Base-by-base conservation (phyloP, 2,329 filamentous ascomycete species). In the Clarireedia paspali region DNA sequence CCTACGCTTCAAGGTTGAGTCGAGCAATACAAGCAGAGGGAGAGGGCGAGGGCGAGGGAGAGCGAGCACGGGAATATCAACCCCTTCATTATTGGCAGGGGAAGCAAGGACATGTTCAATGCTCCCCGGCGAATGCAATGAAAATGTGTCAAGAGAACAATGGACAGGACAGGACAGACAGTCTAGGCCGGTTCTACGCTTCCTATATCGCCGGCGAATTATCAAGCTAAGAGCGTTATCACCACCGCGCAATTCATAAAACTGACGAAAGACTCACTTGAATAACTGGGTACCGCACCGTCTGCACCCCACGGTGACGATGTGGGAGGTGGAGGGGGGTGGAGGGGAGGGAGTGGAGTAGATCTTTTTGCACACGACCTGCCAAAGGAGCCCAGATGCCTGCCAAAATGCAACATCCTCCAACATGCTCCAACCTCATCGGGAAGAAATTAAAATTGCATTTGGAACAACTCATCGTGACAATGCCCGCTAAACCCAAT, bases 391-490 rank as follows among this genome's bases (percentile, higher is more conserved):
- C 30, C 30, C 30, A 34, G 30, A 34, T 9, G 27, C 27, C 27
- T 30, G 27, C 53, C 38, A 42, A 34, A 17, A 47, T 34, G 30
- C 30, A 34, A 9, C 30, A 12, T 20, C 20, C 3, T 34, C 10
- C 30, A 34, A 34, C 30, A 34, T 42, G 9, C 15, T 23, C 40
- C 17, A 44, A 44, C 40, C 40, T 24, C 40, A 44, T 44, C 40
- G 40, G 40, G 40, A 44, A 44, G n/a, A 50, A 51, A 57, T 57
- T 61, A 54, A 64, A 63, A 65, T 65, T 64, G 57, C 47, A 60
- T 53, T 57, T 55, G 63, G 63, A 60, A 65, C 63, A 66, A 62
- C 64, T 54, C 64, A 66, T 64, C 62, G 42, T 66, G 62, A 55
- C 53, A 20, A 34, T 34, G 30, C 30, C 7, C 30, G 10, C 47